Conservation (phyloP, 331 rosid genomes). For the Acacia pycnantha region DNA sequence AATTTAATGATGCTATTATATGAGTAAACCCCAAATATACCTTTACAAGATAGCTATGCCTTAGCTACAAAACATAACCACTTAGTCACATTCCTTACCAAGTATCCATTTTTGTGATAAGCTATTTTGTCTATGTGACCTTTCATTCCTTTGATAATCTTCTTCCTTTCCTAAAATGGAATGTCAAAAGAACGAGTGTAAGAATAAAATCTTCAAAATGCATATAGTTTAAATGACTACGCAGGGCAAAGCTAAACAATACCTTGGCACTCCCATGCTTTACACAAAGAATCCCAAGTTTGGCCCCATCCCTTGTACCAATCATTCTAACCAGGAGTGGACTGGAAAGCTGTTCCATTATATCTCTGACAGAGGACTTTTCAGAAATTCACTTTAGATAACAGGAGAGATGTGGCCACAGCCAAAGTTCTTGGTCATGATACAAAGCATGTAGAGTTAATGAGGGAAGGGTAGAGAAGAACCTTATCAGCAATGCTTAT, state of each 20-base stretch:
- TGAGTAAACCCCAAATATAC: neutral
- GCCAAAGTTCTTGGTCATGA: slow-evolving; percentile 16
- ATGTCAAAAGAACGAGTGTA: slow-evolving; percentile 17
- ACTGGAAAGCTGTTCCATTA: slow-evolving; percentile 72
- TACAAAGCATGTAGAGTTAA: slow-evolving; percentile 18
- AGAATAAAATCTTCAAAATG: slow-evolving; percentile 26
- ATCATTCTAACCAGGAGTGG: slow-evolving; percentile 83
- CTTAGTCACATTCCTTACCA: slow-evolving; percentile 55
- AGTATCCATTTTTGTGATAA: slow-evolving; percentile 68
- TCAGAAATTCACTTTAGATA: slow-evolving; percentile 44
- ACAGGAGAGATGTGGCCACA: neutral
- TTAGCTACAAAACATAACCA: slow-evolving; percentile 22
- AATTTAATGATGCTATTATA: neutral
- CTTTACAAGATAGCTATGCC: neutral
- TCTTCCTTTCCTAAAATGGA: slow-evolving; percentile 85
- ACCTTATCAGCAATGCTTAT: slow-evolving; percentile 87
- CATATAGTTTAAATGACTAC: slow-evolving; percentile 2
- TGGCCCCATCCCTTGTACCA: slow-evolving; percentile 86
- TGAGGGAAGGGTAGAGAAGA: slow-evolving; percentile 1
- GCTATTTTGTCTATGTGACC: slow-evolving; percentile 70
- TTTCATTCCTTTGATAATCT: slow-evolving; percentile 91
- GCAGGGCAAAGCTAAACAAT: slow-evolving; percentile 15
- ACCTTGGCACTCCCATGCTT: slow-evolving; percentile 96
- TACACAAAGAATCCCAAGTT: slow-evolving; percentile 76
- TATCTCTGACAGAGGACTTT: slow-evolving; percentile 83